Evolutionary conservation across 495 filamentous ascomycete genomes (phyloP), one percentile per base, ranked within the genome.

Genomic region (Penicillium pulvis): DNA sequence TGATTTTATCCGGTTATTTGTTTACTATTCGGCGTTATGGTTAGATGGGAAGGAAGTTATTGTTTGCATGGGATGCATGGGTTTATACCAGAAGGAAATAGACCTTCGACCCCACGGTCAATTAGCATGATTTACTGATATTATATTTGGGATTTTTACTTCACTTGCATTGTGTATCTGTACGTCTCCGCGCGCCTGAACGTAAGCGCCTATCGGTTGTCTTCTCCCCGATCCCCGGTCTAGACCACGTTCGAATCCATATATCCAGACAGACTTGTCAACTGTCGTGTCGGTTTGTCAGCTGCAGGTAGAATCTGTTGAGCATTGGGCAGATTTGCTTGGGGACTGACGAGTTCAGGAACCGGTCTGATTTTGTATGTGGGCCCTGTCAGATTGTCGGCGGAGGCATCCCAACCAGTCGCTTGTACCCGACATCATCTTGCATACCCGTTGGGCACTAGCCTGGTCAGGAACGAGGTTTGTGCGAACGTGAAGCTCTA

Each of bases 21-120:
- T 33, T 64, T 65, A 45, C 54, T 53, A 51, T 54, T 58, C 66
- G 63, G 75, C 73, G 72, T 75, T 76, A 67, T 70, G 71, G 66
- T 44, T 79, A 79, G 76, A 79, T 65, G 68, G 76, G 68, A 68
- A 36, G 66, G 73, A 69, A 51, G 53, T 70, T 71, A 30, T 63
- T 41, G 35, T 23, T 39, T 59, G 54, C 62, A 62, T 71, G 74
- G 72, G 67, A 75, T 75, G 65, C 71, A 76, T 72, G 73, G 75
- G 64, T 67, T 79, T 72, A 78, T 79, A 79, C 76, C 75, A 78
- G 70, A 63, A 57, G 64, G 63, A 68, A 60, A 57, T 78, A 76
- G 75, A 76, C 65, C 65, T 65, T 66, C 62, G 75, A 75, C 76
- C 75, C 73, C 77, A 60, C 75, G 73, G 76, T 77, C 74, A 67